phyloP scores from a whole-genome alignment of 441 rosid genomes.

The Adansonia rubrostipa region DNA sequence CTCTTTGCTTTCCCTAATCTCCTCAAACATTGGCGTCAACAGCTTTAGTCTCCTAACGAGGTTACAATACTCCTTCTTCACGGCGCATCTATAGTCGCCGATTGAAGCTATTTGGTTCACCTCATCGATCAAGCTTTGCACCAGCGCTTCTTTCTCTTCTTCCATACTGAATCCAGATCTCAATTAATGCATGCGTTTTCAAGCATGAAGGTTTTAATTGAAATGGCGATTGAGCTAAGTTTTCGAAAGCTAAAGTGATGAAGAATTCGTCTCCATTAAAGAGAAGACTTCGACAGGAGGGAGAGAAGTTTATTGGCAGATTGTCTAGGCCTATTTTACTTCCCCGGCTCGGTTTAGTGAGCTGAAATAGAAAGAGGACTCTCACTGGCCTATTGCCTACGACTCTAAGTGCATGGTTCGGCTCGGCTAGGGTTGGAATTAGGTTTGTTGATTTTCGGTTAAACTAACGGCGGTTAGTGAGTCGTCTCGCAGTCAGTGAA shows the following conservation, averaged over 20 bases:
- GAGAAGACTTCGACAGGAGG: not conserved
- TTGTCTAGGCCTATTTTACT: not conserved
- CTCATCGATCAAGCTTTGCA: slow-evolving; percentile 57
- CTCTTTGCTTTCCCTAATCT: slow-evolving; percentile 69
- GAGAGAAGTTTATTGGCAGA: not conserved
- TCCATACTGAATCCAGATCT: slow-evolving; percentile 36
- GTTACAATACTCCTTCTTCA: slow-evolving; percentile 74
- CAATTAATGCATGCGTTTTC: not conserved
- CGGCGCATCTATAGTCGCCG: slow-evolving; percentile 52
- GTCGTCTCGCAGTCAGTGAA: not conserved
- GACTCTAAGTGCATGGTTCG: not conserved
- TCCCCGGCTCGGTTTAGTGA: not conserved
- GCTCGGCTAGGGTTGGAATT: not conserved
- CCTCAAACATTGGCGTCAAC: slow-evolving; percentile 83
- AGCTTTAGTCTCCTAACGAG: slow-evolving; percentile 76
- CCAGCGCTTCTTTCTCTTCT: slow-evolving; percentile 46
- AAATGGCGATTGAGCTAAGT: not conserved
- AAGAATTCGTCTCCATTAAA: not conserved
- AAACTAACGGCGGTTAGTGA: not conserved
- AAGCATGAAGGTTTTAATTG: not conserved
- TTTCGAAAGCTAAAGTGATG: not conserved
- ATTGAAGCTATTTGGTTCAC: slow-evolving; percentile 69
- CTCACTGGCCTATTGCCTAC: not conserved
- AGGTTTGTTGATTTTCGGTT: too few species aligned
- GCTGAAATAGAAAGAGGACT: too few species aligned